phyloP scores from a whole-genome alignment of 306 rosid genomes.

The Boehmeria nivea region DNA sequence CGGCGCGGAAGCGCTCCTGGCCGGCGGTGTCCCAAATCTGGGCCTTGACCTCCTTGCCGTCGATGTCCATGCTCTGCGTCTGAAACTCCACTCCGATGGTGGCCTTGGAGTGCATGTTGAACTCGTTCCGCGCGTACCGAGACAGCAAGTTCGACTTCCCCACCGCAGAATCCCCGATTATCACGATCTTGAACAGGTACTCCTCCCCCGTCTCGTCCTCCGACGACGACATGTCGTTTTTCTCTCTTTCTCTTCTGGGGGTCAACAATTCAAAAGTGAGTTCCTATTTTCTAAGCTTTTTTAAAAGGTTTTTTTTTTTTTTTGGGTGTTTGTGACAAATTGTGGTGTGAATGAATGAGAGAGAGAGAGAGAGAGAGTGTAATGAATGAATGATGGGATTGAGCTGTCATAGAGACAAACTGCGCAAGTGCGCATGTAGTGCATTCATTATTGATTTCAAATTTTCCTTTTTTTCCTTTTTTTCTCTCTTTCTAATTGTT shows the following conservation, averaged over 20 bases:
- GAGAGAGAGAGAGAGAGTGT: not conserved
- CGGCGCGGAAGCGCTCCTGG: conserved; percentile 91
- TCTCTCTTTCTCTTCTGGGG: not conserved
- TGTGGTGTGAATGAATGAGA: not conserved
- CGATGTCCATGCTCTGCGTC: conserved; percentile 79
- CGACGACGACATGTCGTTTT: conserved; percentile 54
- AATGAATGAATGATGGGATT: not conserved
- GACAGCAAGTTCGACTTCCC: conserved; percentile 84
- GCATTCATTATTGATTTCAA: conserved; percentile 3
- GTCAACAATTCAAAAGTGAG: not conserved
- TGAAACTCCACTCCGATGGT: conserved; percentile 95
- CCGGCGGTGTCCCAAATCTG: conserved; percentile 99
- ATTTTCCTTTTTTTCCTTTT: not conserved
- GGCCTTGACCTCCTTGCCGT: conserved; percentile 80
- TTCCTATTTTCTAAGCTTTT: too few species aligned
- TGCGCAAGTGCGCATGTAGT: conserved; percentile 26
- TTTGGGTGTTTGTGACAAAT: not conserved
- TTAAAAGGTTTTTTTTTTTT: too few species aligned
- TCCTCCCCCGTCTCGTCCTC: conserved; percentile 81
- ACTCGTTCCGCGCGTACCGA: conserved; percentile 81
- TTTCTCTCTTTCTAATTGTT: too few species aligned
- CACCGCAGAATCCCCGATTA: conserved; percentile 81
- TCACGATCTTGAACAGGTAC: conserved; percentile 89
- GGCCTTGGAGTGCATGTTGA: conserved; percentile 81
- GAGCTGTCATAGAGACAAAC: conserved; percentile 19